phyloP scores from a whole-genome alignment of 345 rosid genomes.

The Hibiscus tridactylites region DNA sequence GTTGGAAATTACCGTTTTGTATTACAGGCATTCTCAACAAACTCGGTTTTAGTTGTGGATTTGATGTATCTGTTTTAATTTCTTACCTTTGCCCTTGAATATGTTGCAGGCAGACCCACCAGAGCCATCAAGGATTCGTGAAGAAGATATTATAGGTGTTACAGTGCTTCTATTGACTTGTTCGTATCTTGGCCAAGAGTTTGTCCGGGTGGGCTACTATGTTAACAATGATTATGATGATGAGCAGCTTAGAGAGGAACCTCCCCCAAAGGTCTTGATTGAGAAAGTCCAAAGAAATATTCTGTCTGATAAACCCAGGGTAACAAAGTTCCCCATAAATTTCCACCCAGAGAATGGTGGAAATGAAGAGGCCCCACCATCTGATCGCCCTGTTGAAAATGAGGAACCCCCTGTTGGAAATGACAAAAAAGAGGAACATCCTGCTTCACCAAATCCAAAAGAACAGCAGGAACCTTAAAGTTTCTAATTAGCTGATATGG shows the following conservation, averaged over 20 bases:
- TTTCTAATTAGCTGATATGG: not conserved
- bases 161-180: conserved; percentile 68
- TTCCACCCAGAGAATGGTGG: conserved; percentile 71
- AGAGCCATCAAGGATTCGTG: conserved; percentile 75
- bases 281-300: conserved; percentile 82
- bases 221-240: conserved; percentile 86
- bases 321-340: conserved; percentile 88
- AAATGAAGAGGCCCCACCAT: conserved; percentile 27
- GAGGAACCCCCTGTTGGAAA: conserved; percentile 30
- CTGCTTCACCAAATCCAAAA: conserved; percentile 22
- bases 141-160: conserved; percentile 74
- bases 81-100: conserved; percentile 3
- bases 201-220: conserved; percentile 68
- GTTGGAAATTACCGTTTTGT: conserved; percentile 88
- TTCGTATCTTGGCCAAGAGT: conserved; percentile 71
- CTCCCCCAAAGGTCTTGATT: conserved; percentile 64
- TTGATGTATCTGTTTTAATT: not conserved
- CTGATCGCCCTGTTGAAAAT: conserved; percentile 33
- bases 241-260: conserved; percentile 86
- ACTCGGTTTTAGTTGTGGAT: not conserved
- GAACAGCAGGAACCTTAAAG: conserved; percentile 29
- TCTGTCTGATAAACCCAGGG: conserved; percentile 82
- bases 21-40: conserved; percentile 43
- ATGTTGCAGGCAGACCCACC: conserved; percentile 75
- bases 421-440: conserved; percentile 25